phyloP scores from a whole-genome alignment of 2,329 filamentous ascomycete species.

The Pseudogymnoascus sp. region DNA sequence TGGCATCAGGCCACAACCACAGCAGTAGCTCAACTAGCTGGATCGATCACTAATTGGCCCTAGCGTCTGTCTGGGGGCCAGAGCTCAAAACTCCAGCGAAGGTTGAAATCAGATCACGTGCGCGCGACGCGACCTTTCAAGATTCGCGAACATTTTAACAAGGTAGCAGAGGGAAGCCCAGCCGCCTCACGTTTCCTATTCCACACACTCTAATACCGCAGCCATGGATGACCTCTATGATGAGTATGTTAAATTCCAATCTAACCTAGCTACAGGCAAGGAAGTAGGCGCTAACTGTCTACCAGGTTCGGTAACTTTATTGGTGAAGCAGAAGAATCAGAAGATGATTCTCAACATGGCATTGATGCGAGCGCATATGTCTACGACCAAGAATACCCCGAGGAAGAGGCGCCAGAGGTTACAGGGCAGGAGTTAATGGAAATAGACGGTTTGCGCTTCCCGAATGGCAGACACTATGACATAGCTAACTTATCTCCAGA shows the following conservation, averaged over 20 bases:
- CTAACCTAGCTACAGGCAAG: background rate
- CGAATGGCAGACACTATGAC: background rate
- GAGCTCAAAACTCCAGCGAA: background rate
- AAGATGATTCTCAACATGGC: slow-evolving; percentile 74
- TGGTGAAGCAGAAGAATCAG: slow-evolving; percentile 82
- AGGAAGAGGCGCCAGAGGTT: slow-evolving; percentile 50
- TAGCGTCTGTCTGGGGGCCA: background rate
- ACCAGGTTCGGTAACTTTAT: slow-evolving; percentile 94
- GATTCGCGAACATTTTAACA: slow-evolving; percentile 7
- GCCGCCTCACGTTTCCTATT: slow-evolving; percentile 5
- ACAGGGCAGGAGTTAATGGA: slow-evolving; percentile 87
- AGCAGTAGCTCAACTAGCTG: background rate
- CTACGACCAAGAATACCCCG: slow-evolving; percentile 68
- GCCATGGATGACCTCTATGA: slow-evolving; percentile 94
- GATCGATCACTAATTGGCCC: background rate
- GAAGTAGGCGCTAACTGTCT: slow-evolving; percentile 17
- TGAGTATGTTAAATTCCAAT: slow-evolving; percentile 51
- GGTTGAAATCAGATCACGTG: background rate
- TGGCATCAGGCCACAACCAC: background rate
- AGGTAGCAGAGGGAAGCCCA: slow-evolving; percentile 8
- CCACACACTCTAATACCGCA: slow-evolving; percentile 7
- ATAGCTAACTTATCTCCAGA: slow-evolving; percentile 38
- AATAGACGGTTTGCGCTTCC: slow-evolving; percentile 57
- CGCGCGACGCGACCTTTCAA: slow-evolving; percentile 4
- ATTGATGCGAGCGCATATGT: slow-evolving; percentile 68